Evolutionary conservation across 2,329 filamentous ascomycete genomes (phyloP).

Genomic region (Rutstroemia sp.): DNA sequence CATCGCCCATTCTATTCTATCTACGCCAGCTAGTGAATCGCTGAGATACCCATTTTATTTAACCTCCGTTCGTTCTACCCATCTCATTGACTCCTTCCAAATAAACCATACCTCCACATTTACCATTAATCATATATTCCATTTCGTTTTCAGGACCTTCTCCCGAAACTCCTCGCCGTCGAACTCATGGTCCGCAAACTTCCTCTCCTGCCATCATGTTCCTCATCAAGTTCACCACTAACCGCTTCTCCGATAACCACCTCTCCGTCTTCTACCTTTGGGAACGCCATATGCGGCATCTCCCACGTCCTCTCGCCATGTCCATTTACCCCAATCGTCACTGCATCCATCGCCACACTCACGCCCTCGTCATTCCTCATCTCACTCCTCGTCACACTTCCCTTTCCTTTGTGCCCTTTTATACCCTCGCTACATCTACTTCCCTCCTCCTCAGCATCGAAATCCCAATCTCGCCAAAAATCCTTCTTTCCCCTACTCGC

Average conservation of each 20-base stretch:
- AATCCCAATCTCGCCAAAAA: conserved; percentile 23
- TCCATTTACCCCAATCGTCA: not conserved
- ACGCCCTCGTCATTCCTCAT: not conserved
- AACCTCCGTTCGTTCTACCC: too few relatives aligned
- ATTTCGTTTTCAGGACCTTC: not conserved
- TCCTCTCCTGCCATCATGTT: not conserved
- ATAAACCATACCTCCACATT: not conserved
- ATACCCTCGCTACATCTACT: not conserved
- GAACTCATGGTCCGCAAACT: conserved; percentile 4
- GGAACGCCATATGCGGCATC: conserved; percentile 11
- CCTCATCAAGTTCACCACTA: not conserved
- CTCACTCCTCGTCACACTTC: conserved; percentile 10
- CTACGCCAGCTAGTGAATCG: too few relatives aligned
- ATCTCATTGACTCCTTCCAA: too few relatives aligned
- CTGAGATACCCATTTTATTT: too few relatives aligned
- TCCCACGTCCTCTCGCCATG: conserved; percentile 16
- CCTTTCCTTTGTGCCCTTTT: conserved; percentile 10
- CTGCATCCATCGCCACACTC: not conserved
- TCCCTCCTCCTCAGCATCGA: conserved; percentile 16
- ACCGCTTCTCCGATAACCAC: not conserved
- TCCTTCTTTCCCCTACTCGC: conserved; percentile 19
- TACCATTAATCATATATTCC: not conserved
- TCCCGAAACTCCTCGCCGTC: conserved; percentile 1
- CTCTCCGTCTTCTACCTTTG: not conserved
- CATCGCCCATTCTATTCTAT: too few relatives aligned